Base-by-base conservation (phyloP, 192 early-diverging fungal genomes). In the Coemansia sp. region DNA sequence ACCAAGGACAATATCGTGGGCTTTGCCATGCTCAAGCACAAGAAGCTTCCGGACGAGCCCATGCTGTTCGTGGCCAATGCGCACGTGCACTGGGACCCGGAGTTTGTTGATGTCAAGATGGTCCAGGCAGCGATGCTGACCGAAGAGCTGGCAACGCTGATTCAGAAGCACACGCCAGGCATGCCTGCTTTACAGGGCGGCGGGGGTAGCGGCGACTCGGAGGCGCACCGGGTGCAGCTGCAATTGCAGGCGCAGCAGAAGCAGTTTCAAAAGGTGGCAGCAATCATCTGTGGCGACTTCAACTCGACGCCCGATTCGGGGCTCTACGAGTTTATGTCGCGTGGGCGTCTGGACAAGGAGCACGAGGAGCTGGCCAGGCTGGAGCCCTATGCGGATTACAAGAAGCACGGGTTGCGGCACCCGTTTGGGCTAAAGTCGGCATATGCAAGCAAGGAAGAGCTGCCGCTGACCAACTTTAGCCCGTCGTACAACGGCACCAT, bases 1-100 rank as follows among this genome's bases (percentile, higher is more conserved):
- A 87, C 92, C 46, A 94, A 94, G 74, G 96, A 98, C 77, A 93
- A 98, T 61, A 89, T 98, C 58, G 89, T 89, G 11, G 82, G 91
- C 6, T 81, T 95, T 46, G 81, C 85, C 11, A 68, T 96, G 31
- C 79, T 98, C 62, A 88, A 93, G 64, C 82, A 88, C 58, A 91
- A 90, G 71, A 86, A 91, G 34, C 69, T 71, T 41, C 53, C 68
- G 6, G 87, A 83, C 9, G 77, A 83, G 42, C 72, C 80, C 11
- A 75, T 82, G 39, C 20, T 92, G 23, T 71, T 98, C 38, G 90
- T 94, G 12, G 87, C 82, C 47, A 98, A 96, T 66, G 82, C 90
- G 5, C 96, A 98, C 63, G 81, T 92, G 48, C 91, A 96, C 70
- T 98, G 96, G 96, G 91, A 97, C 53, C 93, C 93, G 3, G 63